These are phyloP conservation scores for Aureobasidium sp. DNA, from an alignment of 2,329 filamentous ascomycete species.

Conservation along the genomic window DNA sequence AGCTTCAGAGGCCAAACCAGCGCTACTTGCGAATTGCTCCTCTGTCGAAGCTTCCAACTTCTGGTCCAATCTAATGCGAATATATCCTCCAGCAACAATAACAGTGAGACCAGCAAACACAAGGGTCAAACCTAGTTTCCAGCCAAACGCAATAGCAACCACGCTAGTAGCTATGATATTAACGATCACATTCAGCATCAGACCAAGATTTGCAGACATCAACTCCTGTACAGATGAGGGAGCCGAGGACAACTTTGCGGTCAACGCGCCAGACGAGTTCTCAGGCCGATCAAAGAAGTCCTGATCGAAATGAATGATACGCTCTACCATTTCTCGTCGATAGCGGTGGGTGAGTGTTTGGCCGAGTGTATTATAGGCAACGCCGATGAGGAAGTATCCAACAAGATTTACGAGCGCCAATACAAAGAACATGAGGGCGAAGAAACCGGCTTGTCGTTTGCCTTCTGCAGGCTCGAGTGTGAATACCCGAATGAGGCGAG, in stretches of 20 bases:
- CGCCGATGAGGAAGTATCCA: constrained; percentile 53
- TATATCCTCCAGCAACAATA: constrained; percentile 37
- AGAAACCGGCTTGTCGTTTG: constrained; percentile 80
- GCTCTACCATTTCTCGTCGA: constrained; percentile 43
- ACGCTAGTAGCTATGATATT: constrained; percentile 34
- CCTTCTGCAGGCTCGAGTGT: constrained; percentile 66
- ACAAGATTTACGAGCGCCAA: constrained; percentile 53
- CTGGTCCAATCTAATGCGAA: constrained; percentile 37
- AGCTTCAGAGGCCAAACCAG: constrained; percentile 39
- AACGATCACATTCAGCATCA: constrained; percentile 57
- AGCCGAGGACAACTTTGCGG: constrained; percentile 48
- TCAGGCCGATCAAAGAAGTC: constrained; percentile 49
- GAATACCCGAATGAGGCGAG: constrained; percentile 83
- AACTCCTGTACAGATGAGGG: constrained; percentile 53
- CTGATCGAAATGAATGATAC: constrained; percentile 46
- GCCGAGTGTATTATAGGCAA: constrained; percentile 38
- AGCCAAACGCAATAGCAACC: constrained; percentile 38
- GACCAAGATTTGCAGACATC: constrained; percentile 44
- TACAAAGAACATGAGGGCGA: constrained; percentile 84
- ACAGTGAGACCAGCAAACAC: constrained; percentile 36
- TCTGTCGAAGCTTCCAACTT: constrained; percentile 34
- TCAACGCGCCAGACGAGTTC: constrained; percentile 49
- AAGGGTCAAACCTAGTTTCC: constrained; percentile 40
- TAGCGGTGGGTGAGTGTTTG: not conserved
- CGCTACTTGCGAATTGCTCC: constrained; percentile 36